A percentile compares a stretch with the other conserved stretches of the same genome.
phyloP scores from a whole-genome alignment of 2,329 filamentous ascomycete species.

The Fusarium liriodendri region DNA sequence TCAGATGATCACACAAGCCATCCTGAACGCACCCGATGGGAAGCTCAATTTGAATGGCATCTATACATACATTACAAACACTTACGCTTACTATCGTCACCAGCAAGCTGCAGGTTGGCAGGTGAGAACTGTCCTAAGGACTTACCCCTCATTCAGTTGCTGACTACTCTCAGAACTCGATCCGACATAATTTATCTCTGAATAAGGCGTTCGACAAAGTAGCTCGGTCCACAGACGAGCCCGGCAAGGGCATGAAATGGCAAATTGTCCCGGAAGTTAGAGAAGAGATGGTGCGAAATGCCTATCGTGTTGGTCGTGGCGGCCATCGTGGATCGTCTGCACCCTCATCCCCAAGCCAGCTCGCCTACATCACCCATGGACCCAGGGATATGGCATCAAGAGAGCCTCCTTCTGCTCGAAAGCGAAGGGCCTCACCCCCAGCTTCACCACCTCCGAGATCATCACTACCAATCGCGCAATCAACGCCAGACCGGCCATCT shows the following conservation, averaged over 20 bases:
- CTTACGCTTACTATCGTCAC: constrained; percentile 93
- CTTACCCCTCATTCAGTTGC: neutral
- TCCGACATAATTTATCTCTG: constrained; percentile 93
- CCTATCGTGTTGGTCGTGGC: constrained; percentile 69
- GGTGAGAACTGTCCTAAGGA: constrained; percentile 60
- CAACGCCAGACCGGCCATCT: constrained; percentile 67
- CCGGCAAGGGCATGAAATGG: constrained; percentile 99
- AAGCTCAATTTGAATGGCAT: constrained; percentile 93
- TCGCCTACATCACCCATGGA: constrained; percentile 71
- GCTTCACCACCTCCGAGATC: constrained; percentile 67
- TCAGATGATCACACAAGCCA: constrained; percentile 96
- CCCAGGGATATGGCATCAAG: constrained; percentile 65
- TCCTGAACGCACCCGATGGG: constrained; percentile 85
- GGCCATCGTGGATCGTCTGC: constrained; percentile 76
- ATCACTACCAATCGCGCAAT: constrained; percentile 62
- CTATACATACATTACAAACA: constrained; percentile 90
- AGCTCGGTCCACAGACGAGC: constrained; percentile 90
- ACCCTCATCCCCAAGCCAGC: constrained; percentile 73
- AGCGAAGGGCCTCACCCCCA: constrained; percentile 65
- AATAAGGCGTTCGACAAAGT: constrained; percentile 97
- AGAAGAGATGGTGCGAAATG: constrained; percentile 87
- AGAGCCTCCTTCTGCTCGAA: constrained; percentile 65
- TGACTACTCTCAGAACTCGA: constrained; percentile 77
- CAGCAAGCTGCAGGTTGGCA: constrained; percentile 87
- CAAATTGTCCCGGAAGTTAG: constrained; percentile 86